Base-by-base conservation (phyloP, 2,329 filamentous ascomycete species). In the Harringtonia aguacate region DNA sequence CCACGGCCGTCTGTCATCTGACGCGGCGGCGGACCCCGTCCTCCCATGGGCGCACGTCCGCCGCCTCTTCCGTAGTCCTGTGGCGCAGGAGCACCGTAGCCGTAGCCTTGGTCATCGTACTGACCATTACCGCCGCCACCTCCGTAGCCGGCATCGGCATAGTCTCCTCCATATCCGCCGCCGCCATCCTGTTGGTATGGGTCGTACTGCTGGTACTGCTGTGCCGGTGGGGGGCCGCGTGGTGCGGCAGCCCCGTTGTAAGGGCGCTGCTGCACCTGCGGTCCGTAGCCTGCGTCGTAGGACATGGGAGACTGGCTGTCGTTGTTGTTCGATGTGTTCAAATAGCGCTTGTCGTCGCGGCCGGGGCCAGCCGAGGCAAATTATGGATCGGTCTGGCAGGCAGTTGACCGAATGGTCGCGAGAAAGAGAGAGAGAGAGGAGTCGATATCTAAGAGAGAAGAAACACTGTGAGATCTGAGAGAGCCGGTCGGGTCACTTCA, bases 201-300 rank as follows among this genome's bases (percentile, higher is more conserved):
- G 43, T 70, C 63, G 46, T 72, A 69, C 45, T 71, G 61, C 45
- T 64, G 62, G 56, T 8, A 54, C 58, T 7, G 53, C 53, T 12
- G 56, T 59, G 64, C 44, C 52, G 59, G 55, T 64, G 65, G 12
- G 60, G 64, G 8, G 60, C 56, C 39, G 43, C 66, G 60, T 44
- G 65, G 66, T 36, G 63, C 62, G 41, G 64, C 67, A 28, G 62
- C 65, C 31, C 68, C 69, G 48, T 62, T 64, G 53, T 74, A 73
- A n/a, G 66, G 65, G 46, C 68, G 67, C 53, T 71, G 66, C 42
- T 63, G 56, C 33, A 53, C 38, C 21, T 47, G 47, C 36, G 46
- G 61, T 45, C 62, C 62, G 47, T 70, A 73, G 48, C 62, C 66
- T 48, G 62, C 65, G 49, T 73, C 67, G 54, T 74, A 75, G 37